Evolutionary conservation across 1,284 basidiomycete species (phyloP).

Genomic region (Ceratobasidium sp.): DNA sequence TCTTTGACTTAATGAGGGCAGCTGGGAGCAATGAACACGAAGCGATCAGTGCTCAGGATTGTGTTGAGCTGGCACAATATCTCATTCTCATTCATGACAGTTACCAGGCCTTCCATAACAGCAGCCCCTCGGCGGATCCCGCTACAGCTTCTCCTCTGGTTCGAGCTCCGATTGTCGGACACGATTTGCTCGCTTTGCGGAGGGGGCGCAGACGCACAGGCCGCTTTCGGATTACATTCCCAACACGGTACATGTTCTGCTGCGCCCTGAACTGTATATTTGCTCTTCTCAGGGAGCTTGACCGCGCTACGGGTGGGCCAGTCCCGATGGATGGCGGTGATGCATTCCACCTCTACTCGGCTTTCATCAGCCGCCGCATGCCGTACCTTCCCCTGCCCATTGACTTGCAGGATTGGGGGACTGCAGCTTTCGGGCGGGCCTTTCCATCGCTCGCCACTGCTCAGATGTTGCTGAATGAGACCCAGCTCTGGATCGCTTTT

Average conservation of each 20-base stretch:
- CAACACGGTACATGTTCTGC: background rate
- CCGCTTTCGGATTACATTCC: no score
- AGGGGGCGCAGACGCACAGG: background rate
- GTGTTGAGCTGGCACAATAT: background rate
- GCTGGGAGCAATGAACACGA: background rate
- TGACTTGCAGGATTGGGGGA: background rate
- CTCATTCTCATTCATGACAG: background rate
- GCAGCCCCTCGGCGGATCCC: background rate
- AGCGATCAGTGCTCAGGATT: background rate
- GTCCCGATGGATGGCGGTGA: background rate
- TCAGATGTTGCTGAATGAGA: background rate
- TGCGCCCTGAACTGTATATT: background rate
- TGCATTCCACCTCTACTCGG: background rate
- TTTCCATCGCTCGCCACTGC: background rate
- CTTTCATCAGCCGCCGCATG: background rate
- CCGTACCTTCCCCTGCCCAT: background rate
- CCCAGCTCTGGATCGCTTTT: conserved; percentile 2
- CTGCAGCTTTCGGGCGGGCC: background rate
- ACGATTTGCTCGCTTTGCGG: background rate
- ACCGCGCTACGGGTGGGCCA: background rate
- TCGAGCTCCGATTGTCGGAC: background rate
- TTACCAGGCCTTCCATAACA: background rate
- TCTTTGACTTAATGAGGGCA: no score
- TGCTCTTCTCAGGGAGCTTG: background rate
- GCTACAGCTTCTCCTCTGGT: background rate